Evolutionary conservation across 805 yeast species (phyloP).

Genomic region (Clavispora vitiphila): DNA sequence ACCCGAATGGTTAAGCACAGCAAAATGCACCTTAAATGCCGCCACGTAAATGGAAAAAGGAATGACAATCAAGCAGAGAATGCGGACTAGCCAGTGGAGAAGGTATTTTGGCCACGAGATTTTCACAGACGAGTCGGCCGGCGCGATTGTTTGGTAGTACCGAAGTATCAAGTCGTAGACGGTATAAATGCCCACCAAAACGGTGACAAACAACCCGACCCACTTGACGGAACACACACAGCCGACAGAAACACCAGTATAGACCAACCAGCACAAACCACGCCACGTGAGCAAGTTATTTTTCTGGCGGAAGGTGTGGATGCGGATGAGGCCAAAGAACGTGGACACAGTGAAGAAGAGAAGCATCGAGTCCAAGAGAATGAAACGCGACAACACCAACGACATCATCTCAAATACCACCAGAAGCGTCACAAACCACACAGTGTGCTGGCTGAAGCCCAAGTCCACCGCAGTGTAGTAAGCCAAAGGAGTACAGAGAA

Average conservation of each 20-base stretch:
- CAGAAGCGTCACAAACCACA: slow-evolving; percentile 57
- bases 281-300: slow-evolving; percentile 30
- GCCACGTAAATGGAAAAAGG: slow-evolving; percentile 67
- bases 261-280: slow-evolving; percentile 52
- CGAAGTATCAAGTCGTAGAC: slow-evolving; percentile 48
- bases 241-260: slow-evolving; percentile 68
- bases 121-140: slow-evolving; percentile 2
- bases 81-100: slow-evolving; percentile 70
- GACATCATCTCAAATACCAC: slow-evolving; percentile 65
- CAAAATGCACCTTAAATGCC: slow-evolving; percentile 79
- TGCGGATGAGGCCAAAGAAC: slow-evolving; percentile 34
- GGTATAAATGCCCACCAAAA: slow-evolving; percentile 55
- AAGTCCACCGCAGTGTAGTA: slow-evolving; percentile 41
- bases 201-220: slow-evolving; percentile 74
- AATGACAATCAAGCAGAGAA: slow-evolving; percentile 58
- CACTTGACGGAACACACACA: slow-evolving; percentile 82
- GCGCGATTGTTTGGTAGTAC: slow-evolving; percentile 26
- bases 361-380: slow-evolving; percentile 71
- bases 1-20: slow-evolving; percentile 71
- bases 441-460: slow-evolving; percentile 29
- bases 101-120: slow-evolving; percentile 26
- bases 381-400: slow-evolving; percentile 68
- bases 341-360: slow-evolving; percentile 61
- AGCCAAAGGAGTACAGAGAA: slow-evolving; percentile 64
- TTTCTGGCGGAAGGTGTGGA: slow-evolving; percentile 43